phyloP scores from a whole-genome alignment of 2,329 filamentous ascomycete genomes.

The Penicillium concentricum region DNA sequence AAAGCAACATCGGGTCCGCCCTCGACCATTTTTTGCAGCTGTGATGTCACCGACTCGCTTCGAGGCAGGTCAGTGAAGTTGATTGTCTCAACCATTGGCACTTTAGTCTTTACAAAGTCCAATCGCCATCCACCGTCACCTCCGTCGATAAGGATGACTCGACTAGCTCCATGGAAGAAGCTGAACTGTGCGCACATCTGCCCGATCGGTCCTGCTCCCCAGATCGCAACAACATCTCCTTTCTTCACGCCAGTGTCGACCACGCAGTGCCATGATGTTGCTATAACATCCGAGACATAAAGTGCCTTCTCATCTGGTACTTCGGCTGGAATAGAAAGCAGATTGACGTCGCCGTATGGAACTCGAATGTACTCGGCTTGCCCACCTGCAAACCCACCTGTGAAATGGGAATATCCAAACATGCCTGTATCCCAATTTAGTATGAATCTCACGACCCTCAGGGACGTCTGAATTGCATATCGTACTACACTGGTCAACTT shows the following conservation, averaged over 20 bases:
- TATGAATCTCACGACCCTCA: neutral
- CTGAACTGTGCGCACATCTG: constrained; percentile 71
- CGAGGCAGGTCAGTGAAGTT: constrained; percentile 66
- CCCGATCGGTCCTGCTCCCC: constrained; percentile 83
- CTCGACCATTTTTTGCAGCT: constrained; percentile 70
- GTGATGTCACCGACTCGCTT: constrained; percentile 65
- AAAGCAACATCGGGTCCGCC: constrained; percentile 73
- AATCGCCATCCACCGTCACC: constrained; percentile 63
- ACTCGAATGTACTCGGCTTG: constrained; percentile 86
- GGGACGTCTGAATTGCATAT: neutral
- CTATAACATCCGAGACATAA: constrained; percentile 76
- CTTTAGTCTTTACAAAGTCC: constrained; percentile 64
- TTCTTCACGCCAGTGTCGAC: constrained; percentile 80
- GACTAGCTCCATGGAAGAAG: constrained; percentile 68
- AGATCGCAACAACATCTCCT: constrained; percentile 75
- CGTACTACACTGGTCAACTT: constrained; percentile 29
- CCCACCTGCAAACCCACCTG: constrained; percentile 81
- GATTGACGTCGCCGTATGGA: constrained; percentile 75
- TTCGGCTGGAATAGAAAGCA: constrained; percentile 73
- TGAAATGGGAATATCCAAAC: constrained; percentile 72
- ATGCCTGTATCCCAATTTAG: constrained; percentile 45
- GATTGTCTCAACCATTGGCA: constrained; percentile 65
- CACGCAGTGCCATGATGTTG: constrained; percentile 77
- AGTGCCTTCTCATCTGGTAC: constrained; percentile 83
- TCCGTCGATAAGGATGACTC: constrained; percentile 77